Evolutionary conservation across 1,139 yeast species (phyloP).

Genomic region (Taphrina betulina): DNA sequence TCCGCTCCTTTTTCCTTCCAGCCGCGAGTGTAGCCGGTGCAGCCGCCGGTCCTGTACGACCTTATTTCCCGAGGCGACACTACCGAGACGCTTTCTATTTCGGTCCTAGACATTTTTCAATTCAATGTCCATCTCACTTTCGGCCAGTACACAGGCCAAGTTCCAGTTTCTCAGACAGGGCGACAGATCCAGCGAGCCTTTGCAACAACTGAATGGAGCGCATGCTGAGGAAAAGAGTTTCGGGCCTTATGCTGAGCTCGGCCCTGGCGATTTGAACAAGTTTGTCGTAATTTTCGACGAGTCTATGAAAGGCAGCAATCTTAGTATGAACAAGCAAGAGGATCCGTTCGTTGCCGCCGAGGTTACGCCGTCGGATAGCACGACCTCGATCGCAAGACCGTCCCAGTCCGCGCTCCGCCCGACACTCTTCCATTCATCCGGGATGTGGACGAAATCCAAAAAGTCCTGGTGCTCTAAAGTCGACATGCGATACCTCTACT

Average conservation of each 20-base stretch:
- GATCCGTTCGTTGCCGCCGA: slow-evolving; percentile 5
- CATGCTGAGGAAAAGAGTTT: slow-evolving; percentile 1
- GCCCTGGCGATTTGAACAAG: slow-evolving; percentile 4
- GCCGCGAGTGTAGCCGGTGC: no score
- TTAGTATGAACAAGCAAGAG: slow-evolving; percentile 1
- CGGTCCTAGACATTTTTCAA: no score
- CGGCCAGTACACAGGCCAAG: background rate
- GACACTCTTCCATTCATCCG: slow-evolving; percentile 8
- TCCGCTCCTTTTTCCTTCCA: no score
- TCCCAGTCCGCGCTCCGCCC: slow-evolving; percentile 1
- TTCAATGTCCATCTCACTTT: slow-evolving; percentile 12
- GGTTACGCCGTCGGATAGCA: slow-evolving; percentile 10
- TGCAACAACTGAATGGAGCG: slow-evolving; percentile 2
- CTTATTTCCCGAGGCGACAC: no score
- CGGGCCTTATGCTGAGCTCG: no score
- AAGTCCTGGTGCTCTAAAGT: slow-evolving; percentile 13
- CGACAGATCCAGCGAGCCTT: slow-evolving; percentile 1
- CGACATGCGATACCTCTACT: slow-evolving; percentile 23
- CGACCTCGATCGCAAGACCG: slow-evolving; percentile 1
- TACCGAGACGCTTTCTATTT: no score
- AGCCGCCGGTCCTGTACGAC: no score
- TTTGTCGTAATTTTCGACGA: slow-evolving; percentile 21
- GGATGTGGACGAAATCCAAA: slow-evolving; percentile 9
- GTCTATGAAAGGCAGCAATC: slow-evolving; percentile 3
- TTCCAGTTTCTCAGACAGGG: slow-evolving; percentile 10